These are phyloP conservation scores for Venturia pyrina DNA, from an alignment of 2,329 filamentous ascomycete species.

Conservation along the genomic window DNA sequence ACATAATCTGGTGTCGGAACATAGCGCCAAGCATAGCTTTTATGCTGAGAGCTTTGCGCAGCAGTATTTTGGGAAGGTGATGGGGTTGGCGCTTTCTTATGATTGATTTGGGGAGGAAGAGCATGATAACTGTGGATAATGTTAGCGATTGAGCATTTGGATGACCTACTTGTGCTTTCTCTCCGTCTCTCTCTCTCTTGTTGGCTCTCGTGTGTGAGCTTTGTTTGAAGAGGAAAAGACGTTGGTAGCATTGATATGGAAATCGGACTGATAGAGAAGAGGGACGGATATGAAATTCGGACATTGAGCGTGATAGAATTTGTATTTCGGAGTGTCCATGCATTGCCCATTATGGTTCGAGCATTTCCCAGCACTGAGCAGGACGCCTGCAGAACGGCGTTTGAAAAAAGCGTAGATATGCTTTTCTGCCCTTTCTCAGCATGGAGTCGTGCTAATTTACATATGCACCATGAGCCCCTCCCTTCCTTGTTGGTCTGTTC, in stretches of 20 bases:
- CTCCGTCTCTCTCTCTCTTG: neutral
- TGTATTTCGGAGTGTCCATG: neutral
- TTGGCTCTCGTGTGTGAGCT: neutral
- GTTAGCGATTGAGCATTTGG: neutral
- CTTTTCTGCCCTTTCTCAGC: neutral
- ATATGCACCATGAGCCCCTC: neutral
- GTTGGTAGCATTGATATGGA: neutral
- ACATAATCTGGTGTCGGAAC: slow-evolving; percentile 75
- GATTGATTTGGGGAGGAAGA: slow-evolving; percentile 1
- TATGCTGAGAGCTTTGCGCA: slow-evolving; percentile 51
- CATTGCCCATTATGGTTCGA: neutral
- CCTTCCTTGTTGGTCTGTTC: neutral
- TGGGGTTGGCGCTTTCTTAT: slow-evolving; percentile 36
- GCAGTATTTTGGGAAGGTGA: slow-evolving; percentile 65
- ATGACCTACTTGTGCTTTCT: neutral
- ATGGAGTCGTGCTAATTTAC: slow-evolving; percentile 4
- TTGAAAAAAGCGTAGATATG: neutral
- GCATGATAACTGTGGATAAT: neutral
- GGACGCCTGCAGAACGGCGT: neutral
- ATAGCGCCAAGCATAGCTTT: slow-evolving; percentile 71
- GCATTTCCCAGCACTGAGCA: neutral
- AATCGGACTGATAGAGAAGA: neutral
- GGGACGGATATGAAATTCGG: neutral
- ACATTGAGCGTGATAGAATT: slow-evolving; percentile 1
- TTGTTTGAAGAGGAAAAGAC: neutral